Evolutionary conservation across 345 rosid species (phyloP).

Genomic region (Excoecaria cochinchinensis): DNA sequence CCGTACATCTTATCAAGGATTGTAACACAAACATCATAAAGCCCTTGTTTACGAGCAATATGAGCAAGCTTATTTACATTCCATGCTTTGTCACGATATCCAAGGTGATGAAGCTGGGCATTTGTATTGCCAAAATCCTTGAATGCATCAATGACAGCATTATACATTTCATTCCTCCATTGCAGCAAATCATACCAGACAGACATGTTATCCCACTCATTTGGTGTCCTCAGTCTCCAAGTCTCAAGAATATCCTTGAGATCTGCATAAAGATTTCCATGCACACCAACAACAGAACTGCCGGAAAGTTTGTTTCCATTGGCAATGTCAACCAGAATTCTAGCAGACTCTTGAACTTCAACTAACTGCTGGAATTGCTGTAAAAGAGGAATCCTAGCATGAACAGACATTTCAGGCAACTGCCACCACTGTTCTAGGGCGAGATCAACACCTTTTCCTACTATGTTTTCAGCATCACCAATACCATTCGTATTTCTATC

Average conservation of each 20-base stretch:
- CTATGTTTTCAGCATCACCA: conserved; percentile 88
- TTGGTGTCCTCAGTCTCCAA: conserved; percentile 97
- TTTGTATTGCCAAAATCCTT: conserved; percentile 73
- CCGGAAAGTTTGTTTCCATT: conserved; percentile 77
- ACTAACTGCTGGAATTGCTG: conserved; percentile 98
- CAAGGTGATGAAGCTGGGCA: conserved; percentile 91
- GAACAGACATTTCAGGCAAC: conserved; percentile 98
- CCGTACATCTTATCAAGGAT: conserved; percentile 98
- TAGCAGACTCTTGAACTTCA: conserved; percentile 96
- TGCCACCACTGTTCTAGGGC: conserved; percentile 99
- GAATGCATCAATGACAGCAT: conserved; percentile 87
- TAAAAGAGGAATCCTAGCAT: conserved; percentile 88
- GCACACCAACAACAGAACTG: conserved; percentile 60
- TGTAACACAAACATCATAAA: conserved; percentile 85
- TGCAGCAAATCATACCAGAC: conserved; percentile 96
- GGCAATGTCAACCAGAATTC: conserved; percentile 84
- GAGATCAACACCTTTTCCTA: conserved; percentile 93
- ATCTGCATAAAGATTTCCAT: conserved; percentile 85
- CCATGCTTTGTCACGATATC: conserved; percentile 98
- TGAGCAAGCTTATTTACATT: conserved; percentile 96
- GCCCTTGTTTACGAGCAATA: conserved; percentile 96
- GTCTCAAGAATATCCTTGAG: conserved; percentile 96
- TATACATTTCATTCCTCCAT: conserved; percentile 99
- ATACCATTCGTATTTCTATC: conserved; percentile 76
- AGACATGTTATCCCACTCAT: conserved; percentile 98